Evolutionary conservation across 495 filamentous ascomycete species (phyloP), one percentile per base, ranked within the genome.

Genomic region (Cercophora newfieldiana): DNA sequence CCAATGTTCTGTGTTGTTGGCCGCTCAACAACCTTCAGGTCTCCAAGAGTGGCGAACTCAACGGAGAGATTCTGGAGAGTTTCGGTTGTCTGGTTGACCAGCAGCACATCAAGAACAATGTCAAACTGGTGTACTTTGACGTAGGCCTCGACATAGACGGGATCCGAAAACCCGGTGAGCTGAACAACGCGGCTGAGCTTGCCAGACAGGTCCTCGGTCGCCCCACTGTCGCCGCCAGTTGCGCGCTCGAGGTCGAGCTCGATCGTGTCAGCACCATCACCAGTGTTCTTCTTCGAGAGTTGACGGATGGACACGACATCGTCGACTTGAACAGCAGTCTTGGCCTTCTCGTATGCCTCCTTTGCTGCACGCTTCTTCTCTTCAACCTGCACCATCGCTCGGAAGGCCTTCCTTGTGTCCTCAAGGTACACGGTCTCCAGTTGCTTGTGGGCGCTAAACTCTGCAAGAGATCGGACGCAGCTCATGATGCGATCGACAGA

Each of bases 91-190:
- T 99, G 96, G 77, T 99, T 99, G 72, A 99, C 96, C 30, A 99
- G 83, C 21, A 99, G 85, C 18, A 99, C 95, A 73, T 99, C 96
- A 6, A 99, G 85, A 21, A 99, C 91, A 71, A 99, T 99, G 71
- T 99, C 96, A 76, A 99, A 99, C 74, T 98, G 96, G 78, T 98
- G 94, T 6, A 98, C 96, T 70, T 96, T 96, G 72, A 99, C 94
- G 69, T 98, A 98, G 22, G 96, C 96, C 79, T 99, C 96, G 26
- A 92, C 96, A 71, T 99, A 99, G 12, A 99, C 96, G 6, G 96
- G 88, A 72, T 99, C 96, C 1, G 96, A 98, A 86, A 99, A 99
- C 61, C 96, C 96, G 25, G 96, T 99, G 49, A 99, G 86, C 75
- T 98, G 96, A 16, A 98, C 96, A 29, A 99, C 95, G 16, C 95